Percentiles rank a stretch among this genome's conserved stretches.
These are phyloP conservation scores for Phytophthora rubi DNA, from an alignment of 352 stramenopile species.

Conservation along the genomic window DNA sequence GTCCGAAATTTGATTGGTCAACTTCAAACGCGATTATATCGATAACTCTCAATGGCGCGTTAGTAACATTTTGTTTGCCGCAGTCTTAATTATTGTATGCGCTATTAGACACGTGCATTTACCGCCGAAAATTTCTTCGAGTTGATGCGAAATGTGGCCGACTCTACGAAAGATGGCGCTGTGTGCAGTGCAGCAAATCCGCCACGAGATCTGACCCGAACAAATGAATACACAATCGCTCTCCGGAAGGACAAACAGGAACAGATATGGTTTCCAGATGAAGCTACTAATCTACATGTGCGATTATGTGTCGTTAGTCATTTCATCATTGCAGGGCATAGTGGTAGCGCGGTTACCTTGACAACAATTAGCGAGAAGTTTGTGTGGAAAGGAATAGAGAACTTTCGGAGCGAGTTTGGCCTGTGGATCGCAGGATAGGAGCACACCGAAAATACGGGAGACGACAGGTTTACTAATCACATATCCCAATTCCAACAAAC, in stretches of 20 bases:
- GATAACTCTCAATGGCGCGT: too few species aligned
- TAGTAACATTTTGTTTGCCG: too few species aligned
- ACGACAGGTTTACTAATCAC: too few species aligned
- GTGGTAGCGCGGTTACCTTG: slow-evolving; percentile 23
- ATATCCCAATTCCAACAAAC: too few species aligned
- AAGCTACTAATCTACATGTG: slow-evolving; percentile 22
- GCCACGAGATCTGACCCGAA: neutral
- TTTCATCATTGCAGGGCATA: slow-evolving; percentile 26
- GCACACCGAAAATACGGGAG: too few species aligned
- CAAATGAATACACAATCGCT: neutral
- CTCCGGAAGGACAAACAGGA: neutral
- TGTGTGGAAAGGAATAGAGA: neutral
- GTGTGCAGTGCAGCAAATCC: neutral
- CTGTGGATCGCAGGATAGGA: too few species aligned
- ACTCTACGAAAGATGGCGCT: neutral
- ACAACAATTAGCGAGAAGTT: neutral
- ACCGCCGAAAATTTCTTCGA: neutral
- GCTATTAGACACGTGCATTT: slow-evolving; percentile 3
- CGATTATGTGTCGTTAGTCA: slow-evolving; percentile 35
- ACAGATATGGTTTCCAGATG: slow-evolving; percentile 8
- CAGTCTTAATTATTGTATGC: neutral
- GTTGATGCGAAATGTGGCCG: neutral
- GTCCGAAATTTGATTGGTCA: too few species aligned
- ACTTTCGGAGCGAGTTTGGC: neutral
- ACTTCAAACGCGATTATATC: too few species aligned